A percentile compares a stretch with the other conserved stretches of the same genome.
Evolutionary conservation across 345 rosid species (phyloP).

Genomic region (Eucalyptus sideroxylon): DNA sequence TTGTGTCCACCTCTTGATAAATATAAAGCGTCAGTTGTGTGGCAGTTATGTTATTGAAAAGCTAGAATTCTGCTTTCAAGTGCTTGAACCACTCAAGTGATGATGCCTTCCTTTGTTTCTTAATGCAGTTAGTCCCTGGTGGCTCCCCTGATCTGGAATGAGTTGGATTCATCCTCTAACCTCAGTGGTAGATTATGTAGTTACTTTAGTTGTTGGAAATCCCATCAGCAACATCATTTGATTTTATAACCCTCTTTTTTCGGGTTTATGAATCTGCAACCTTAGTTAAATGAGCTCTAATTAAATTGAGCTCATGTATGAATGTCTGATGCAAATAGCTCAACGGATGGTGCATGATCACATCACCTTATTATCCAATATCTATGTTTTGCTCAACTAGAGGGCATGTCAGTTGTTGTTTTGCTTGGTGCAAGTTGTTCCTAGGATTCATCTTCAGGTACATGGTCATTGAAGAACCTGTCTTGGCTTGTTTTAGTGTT

Average conservation of each 20-base stretch:
- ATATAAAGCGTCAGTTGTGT: not conserved
- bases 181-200: not conserved
- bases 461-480: not conserved
- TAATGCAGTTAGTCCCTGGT: constrained; percentile 88
- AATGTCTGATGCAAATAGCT: not conserved
- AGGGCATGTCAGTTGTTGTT: not conserved
- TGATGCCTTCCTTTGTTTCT: not conserved
- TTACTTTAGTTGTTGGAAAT: not conserved
- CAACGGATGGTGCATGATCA: not conserved
- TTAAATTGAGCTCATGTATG: not conserved
- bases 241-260: not conserved
- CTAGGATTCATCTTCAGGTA: not conserved
- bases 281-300: not conserved
- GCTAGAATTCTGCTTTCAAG: not conserved
- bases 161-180: not conserved
- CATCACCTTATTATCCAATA: not conserved
- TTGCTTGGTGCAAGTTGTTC: not conserved
- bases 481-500: not conserved
- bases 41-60: not conserved
- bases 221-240: not conserved
- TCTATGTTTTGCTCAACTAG: not conserved
- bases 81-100: not conserved
- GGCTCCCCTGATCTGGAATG: constrained; percentile 55
- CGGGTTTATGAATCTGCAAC: not conserved
- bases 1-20: not conserved